Evolutionary conservation across 2,329 filamentous ascomycete species (phyloP).

Genomic region (Penicillium aurantiogriseum): DNA sequence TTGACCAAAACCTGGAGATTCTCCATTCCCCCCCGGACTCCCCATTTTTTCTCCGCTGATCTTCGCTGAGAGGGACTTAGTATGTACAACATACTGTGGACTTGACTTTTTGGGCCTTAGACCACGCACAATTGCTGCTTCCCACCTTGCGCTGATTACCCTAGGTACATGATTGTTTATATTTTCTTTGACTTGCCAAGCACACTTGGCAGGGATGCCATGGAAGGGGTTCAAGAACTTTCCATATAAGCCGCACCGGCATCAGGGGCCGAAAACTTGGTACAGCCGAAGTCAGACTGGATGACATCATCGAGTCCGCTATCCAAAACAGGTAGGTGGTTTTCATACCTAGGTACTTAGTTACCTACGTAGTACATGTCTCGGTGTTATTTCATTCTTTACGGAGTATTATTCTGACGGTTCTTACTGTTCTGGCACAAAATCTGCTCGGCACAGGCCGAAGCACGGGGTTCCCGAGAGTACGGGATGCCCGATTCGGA

Average conservation of each 20-base stretch:
- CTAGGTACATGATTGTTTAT: not conserved
- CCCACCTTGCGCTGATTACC: not conserved
- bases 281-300: not conserved
- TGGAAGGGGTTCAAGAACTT: not conserved
- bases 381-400: not conserved
- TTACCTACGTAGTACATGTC: not conserved
- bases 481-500: slow-evolving; percentile 7
- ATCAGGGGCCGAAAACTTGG: not conserved
- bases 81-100: not conserved
- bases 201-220: not conserved
- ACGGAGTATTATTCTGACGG: too few species aligned
- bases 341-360: not conserved
- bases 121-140: not conserved
- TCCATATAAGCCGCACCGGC: not conserved
- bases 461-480: not conserved
- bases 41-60: not conserved
- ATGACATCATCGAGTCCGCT: not conserved
- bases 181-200: not conserved
- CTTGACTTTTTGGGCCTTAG: not conserved
- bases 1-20: slow-evolving; percentile 8
- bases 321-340: not conserved
- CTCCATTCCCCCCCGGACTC: slow-evolving; percentile 8
- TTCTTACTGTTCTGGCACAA: not conserved
- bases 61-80: not conserved
- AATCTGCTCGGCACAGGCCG: not conserved